Conservation (phyloP, 129 eudicot species). For the Flaveria ramosissima region DNA sequence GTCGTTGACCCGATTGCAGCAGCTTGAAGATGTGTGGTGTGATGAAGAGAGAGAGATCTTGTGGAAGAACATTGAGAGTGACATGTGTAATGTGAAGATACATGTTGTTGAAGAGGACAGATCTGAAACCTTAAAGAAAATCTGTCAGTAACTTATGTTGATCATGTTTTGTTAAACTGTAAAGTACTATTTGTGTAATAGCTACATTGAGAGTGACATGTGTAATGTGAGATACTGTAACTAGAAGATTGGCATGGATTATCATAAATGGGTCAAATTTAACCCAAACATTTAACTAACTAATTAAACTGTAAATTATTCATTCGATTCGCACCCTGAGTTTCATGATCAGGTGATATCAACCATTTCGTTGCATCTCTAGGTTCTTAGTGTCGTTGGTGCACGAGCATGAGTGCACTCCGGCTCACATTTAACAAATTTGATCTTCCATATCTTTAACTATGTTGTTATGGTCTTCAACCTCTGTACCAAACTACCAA, state of each 20-base stretch:
- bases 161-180: background rate
- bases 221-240: too few relatives aligned
- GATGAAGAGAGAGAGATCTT: constrained; percentile 32
- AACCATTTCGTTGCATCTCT: too few relatives aligned
- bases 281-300: too few relatives aligned
- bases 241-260: too few relatives aligned
- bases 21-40: background rate
- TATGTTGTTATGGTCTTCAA: background rate
- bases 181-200: background rate
- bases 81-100: constrained; percentile 2
- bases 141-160: constrained; percentile 15
- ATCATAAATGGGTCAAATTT: too few relatives aligned
- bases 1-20: background rate
- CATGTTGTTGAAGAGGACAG: constrained; percentile 26
- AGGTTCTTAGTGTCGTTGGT: too few relatives aligned
- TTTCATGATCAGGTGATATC: too few relatives aligned
- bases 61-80: constrained; percentile 25
- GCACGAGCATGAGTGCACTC: too few relatives aligned
- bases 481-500: too few relatives aligned
- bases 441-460: background rate
- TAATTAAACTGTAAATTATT: too few relatives aligned
- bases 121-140: constrained; percentile 23
- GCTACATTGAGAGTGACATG: too few relatives aligned
- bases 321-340: too few relatives aligned
- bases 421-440: background rate